Evolutionary conservation across 768 basidiomycete species (phyloP), one percentile per base, ranked within the genome.

Genomic region (Macrocybe gigantea): DNA sequence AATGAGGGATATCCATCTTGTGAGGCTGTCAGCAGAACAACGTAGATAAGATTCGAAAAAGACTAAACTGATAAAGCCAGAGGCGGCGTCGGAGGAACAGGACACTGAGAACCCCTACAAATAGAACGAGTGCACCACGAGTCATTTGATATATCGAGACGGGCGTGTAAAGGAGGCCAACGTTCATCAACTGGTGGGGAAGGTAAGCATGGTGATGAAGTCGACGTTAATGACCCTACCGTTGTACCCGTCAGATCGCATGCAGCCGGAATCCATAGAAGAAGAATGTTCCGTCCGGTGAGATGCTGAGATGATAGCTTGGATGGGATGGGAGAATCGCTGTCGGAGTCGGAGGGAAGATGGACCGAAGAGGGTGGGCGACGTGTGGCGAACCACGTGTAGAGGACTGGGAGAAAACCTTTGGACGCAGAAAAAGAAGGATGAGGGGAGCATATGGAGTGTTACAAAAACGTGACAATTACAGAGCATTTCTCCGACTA

Each of bases 141-240:
- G 85, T 91, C 93, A 96, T 95, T 66, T 96, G 95, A 72, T 91
- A 98, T 57, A 97, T 92, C 38, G 90, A 93, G 47, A 99, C 96
- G 30, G 95, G 95, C 1, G 93, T 94, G 65, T 94, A 92, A 34
- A 99, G 78, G 41, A 99, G 77, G 47, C 96, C 96, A 55, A 95
- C 75, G 61, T 96, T 96, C 96, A 98, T 97, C 55, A 96, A 61
- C 78, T 79, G 49, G 38, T 41, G 34, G 44, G 48, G 52, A 49
- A 35, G 15, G 70, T 70, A 75, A 62, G 49, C 22, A 48, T 48
- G 56, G 53, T 37, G 56, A 38, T 45, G 22, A 49, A 38, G 36
- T 51, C 44, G 44, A 37, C 47, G 54, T 39, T 41, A 32, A 35
- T 47, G 49, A 33, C 38, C 87, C 65, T 55, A 88, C 88, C 47